Base-by-base conservation (phyloP, 768 basidiomycete species). In the Galerina marginata region DNA sequence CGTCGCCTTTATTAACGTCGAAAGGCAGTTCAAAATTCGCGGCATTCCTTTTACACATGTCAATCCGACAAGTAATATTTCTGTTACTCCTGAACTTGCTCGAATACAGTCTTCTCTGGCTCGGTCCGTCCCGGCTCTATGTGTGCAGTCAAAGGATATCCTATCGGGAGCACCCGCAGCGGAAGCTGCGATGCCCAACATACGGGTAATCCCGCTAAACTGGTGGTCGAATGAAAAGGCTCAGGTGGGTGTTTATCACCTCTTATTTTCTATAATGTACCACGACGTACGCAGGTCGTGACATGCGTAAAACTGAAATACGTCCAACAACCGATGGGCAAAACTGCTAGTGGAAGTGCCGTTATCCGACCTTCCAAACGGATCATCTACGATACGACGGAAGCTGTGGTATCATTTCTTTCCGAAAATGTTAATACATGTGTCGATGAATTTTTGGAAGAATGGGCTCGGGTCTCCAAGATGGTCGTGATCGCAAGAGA, bases 401-500 rank as follows among this genome's bases (percentile, higher is more conserved):
- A 93, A 64, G 95, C 93, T 12, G 85, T 97, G 12, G 92, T 96
- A 6, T 93, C 90, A 0, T 96, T 97, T 73, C 76, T 93, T 38
- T 93, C 92, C 1, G 90, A 92, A 65, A 85, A 95, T 67, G 90
- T 96, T 64, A 86, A 94, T 64, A 88, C 87, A 7, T 96, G 94
- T 67, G 92, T 97, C 16, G 90, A 91, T 60, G 90, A 94, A 66
- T 95, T 97, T 71, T 75, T 93, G 65, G 92, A 95, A 69, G 94
- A 95, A 73, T 96, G 95, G 93, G 92, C 92, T 42, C 81, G 91
- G 46, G 91, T 96, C 33, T 93, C 92, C 16, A 96, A 95, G 75
- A 94, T 95, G 84, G 92, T 95, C 11, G 92, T 95, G 26, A 94
- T 96, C 56, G 95, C 94, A 11, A 86, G 93, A 60, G 92, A 95